phyloP scores from a whole-genome alignment of 768 basidiomycete species.

The Trametes meyenii region DNA sequence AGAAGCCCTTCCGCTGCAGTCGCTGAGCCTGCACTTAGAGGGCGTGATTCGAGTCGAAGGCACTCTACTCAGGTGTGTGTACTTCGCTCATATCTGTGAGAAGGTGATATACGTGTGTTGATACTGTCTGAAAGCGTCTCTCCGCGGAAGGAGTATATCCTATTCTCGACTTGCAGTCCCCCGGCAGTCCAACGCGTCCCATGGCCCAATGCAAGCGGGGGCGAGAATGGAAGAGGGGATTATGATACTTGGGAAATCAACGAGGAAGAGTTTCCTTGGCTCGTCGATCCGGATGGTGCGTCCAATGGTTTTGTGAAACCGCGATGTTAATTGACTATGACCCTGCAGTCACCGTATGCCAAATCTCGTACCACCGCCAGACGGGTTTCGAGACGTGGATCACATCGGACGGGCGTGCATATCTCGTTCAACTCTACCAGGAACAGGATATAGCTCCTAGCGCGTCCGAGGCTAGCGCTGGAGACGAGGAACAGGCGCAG shows the following conservation, averaged over 20 bases:
- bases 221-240: conserved; percentile 37
- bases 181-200: conserved; percentile 83
- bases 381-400: conserved; percentile 80
- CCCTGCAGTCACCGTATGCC: conserved; percentile 59
- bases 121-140: conserved; percentile 57
- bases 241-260: conserved; percentile 76
- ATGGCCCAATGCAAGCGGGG: conserved; percentile 65
- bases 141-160: conserved; percentile 65
- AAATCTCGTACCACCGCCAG: conserved; percentile 60
- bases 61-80: conserved; percentile 61
- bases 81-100: background rate
- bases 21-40: conserved; percentile 72
- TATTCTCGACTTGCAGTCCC: conserved; percentile 76
- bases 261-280: conserved; percentile 71
- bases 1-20: conserved; percentile 72
- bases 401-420: conserved; percentile 82
- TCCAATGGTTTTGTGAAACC: background rate
- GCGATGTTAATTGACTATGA: background rate
- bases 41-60: conserved; percentile 84
- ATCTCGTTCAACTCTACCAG: conserved; percentile 70
- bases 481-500: conserved; percentile 23
- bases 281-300: conserved; percentile 73
- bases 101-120: background rate
- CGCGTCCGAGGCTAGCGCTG: conserved; percentile 23
- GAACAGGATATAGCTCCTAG: conserved; percentile 30